These are phyloP conservation scores for Fraxinus ornus DNA, from an alignment of 305 asterid species.

Conservation along the genomic window DNA sequence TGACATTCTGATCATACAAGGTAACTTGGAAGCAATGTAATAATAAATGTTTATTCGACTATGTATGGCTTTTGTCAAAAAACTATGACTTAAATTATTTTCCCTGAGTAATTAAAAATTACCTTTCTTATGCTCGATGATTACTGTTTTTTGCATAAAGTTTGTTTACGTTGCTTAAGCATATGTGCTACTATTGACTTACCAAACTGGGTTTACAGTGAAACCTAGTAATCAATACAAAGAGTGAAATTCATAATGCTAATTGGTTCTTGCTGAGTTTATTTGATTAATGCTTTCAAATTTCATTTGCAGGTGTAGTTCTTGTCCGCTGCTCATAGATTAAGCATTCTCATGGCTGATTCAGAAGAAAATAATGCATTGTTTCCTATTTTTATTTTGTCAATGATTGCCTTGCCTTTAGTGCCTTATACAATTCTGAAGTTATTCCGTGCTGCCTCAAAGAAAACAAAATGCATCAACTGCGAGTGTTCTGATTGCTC, in stretches of 20 bases:
- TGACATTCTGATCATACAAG: neutral
- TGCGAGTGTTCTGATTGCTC: slow-evolving; percentile 77
- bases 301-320: slow-evolving; percentile 42
- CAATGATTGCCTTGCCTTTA: slow-evolving; percentile 77
- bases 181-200: neutral
- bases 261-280: slow-evolving; percentile 11
- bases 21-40: neutral
- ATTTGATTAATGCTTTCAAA: slow-evolving; percentile 10
- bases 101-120: neutral
- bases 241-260: neutral
- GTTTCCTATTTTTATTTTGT: slow-evolving; percentile 81
- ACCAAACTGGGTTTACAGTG: neutral
- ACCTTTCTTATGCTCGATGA: neutral
- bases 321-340: slow-evolving; percentile 25
- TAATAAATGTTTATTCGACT: neutral
- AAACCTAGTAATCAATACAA: neutral
- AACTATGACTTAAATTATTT: neutral
- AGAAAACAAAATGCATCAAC: slow-evolving; percentile 61
- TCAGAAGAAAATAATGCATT: slow-evolving; percentile 74
- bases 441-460: slow-evolving; percentile 60
- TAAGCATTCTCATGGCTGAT: slow-evolving; percentile 60
- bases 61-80: neutral
- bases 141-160: neutral
- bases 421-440: slow-evolving; percentile 77
- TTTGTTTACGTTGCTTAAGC: slow-evolving; percentile 3